A percentile compares a stretch with the other conserved stretches of the same genome.
Conservation (phyloP, 768 basidiomycete species). For the Trametes sanguinea region DNA sequence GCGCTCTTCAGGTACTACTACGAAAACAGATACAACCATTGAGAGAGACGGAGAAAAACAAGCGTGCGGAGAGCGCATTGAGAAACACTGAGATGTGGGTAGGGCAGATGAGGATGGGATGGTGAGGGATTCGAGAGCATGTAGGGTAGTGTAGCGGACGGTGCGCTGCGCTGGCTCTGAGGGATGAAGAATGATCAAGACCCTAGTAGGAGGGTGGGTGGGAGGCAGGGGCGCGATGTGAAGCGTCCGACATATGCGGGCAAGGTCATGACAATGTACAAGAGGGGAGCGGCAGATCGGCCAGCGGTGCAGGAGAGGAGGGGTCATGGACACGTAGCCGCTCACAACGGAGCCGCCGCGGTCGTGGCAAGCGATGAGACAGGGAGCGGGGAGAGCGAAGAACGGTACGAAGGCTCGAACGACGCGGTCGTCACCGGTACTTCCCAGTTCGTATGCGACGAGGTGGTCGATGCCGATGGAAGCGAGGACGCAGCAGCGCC, state of each 20-base stretch:
- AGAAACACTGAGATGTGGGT: slow-evolving; percentile 12
- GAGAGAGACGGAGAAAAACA: slow-evolving; percentile 16
- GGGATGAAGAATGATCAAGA: slow-evolving; percentile 19
- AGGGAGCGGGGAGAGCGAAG: not conserved
- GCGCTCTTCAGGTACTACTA: slow-evolving; percentile 22
- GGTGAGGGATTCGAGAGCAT: slow-evolving; percentile 4
- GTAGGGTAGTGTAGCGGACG: slow-evolving; percentile 10
- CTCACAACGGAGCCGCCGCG: too few species aligned
- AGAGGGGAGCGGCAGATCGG: not conserved
- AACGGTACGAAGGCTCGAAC: not conserved
- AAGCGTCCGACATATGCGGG: slow-evolving; percentile 8
- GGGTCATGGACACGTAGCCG: not conserved
- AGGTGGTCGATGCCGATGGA: slow-evolving; percentile 25
- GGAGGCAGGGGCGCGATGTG: slow-evolving; percentile 6
- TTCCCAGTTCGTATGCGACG: slow-evolving; percentile 31
- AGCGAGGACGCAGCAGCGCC: slow-evolving; percentile 17
- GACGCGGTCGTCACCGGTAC: slow-evolving; percentile 25
- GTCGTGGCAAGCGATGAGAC: not conserved
- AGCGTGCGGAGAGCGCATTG: slow-evolving; percentile 6
- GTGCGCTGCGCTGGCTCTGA: slow-evolving; percentile 8
- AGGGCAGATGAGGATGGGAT: not conserved
- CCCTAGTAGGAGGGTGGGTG: slow-evolving; percentile 4
- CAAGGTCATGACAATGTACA: slow-evolving; percentile 8
- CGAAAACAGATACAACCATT: slow-evolving; percentile 18
- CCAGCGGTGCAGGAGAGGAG: slow-evolving; percentile 17